phyloP scores from a whole-genome alignment of 1,139 yeast genomes.

The Yamadazyma triangularis region DNA sequence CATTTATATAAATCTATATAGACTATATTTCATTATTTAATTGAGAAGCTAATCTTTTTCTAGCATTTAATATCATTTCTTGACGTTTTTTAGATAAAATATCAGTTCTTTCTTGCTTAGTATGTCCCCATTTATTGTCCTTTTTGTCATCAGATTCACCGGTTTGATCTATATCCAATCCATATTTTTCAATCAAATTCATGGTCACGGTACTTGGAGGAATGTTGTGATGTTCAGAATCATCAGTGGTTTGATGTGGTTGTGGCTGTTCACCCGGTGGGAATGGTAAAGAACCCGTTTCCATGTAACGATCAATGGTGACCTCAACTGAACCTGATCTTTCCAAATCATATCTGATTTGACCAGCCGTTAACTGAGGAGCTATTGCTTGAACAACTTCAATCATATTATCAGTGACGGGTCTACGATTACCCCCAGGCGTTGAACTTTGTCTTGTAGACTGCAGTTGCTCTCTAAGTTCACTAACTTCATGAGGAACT shows the following conservation, averaged over 20 bases:
- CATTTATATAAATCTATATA: neutral
- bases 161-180: constrained; percentile 16
- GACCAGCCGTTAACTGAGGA: constrained; percentile 67
- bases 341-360: constrained; percentile 60
- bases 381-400: constrained; percentile 83
- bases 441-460: neutral
- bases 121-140: constrained; percentile 15
- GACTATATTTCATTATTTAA: constrained; percentile 18
- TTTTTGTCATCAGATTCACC: constrained; percentile 6
- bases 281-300: constrained; percentile 59
- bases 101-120: constrained; percentile 15
- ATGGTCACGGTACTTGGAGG: constrained; percentile 14
- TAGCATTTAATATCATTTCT: constrained; percentile 42
- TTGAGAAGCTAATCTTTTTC: constrained; percentile 37
- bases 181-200: constrained; percentile 38
- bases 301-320: constrained; percentile 69
- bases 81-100: constrained; percentile 28
- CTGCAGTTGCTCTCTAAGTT: constrained; percentile 6
- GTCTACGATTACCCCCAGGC: constrained; percentile 43
- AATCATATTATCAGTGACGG: constrained; percentile 75
- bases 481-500: constrained; percentile 22
- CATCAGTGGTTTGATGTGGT: constrained; percentile 5
- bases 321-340: constrained; percentile 75
- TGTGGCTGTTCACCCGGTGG: constrained; percentile 49
- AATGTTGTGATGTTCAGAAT: constrained; percentile 7